Evolutionary conservation across 2,329 filamentous ascomycete genomes (phyloP), one percentile per base, ranked within the genome.

Genomic region (Fusarium nelsonii): DNA sequence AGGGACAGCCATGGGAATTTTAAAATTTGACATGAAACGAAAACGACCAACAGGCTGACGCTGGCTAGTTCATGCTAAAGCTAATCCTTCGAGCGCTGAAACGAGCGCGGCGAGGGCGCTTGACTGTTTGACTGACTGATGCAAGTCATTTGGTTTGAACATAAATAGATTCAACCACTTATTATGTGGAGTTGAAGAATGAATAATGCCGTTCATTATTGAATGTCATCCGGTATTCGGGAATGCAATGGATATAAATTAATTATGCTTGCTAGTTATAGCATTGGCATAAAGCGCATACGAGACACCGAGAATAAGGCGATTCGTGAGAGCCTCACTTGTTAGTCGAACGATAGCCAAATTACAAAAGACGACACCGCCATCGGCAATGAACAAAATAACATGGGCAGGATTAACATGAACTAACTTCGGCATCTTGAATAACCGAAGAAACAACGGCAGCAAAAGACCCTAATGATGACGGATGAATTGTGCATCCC

Each of bases 381-480:
- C 26, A 8, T 50, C 44, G 43, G 54, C 44, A 58, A 44, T 28
- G 4, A 15, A 23, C 37, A 41, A 39, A n/a, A n/a, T n/a, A n/a
- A 18, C 28, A n/a, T 23, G 14, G 46, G 18, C 28, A 58, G 41
- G 32, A 59, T 58, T 30, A 40, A 43, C 37, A 33, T 67, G 50
- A 63, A 48, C 51, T 28, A 62, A 66, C 33, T 43, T 65, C 46
- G 54, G 61, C 39, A 53, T 69, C 56, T 44, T 34, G 15, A 39
- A 14, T 8, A 49, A 44, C 49, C 43, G 39, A 49, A 40, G 33
- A 58, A 49, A 30, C 39, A 64, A 32, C 18, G 26, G 15, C 54
- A 55, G 34, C 41, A 39, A 15, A 51, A 36, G 39, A 58, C 58
- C 61, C 51, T 69, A 45, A 40, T 20, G n/a, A 55, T 36, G 41